These are phyloP conservation scores for Melanogaster broomeanus DNA, from an alignment of 768 basidiomycete species.

Conservation along the genomic window DNA sequence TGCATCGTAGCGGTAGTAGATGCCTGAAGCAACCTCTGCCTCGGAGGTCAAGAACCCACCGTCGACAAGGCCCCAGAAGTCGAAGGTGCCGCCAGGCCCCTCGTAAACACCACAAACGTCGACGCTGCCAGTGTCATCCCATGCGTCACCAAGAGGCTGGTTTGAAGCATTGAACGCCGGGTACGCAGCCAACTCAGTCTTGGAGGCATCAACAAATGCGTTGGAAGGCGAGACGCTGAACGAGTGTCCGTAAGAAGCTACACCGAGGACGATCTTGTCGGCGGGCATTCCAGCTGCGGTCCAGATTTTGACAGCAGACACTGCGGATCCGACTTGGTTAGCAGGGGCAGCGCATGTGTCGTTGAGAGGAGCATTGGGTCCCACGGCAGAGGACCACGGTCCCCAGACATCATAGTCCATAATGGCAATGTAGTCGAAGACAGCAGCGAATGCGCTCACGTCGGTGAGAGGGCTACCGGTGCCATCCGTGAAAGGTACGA, in stretches of 20 bases:
- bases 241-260: constrained; percentile 82
- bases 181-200: constrained; percentile 44
- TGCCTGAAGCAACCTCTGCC: constrained; percentile 37
- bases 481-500: constrained; percentile 63
- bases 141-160: constrained; percentile 55
- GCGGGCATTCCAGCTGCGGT: constrained; percentile 71
- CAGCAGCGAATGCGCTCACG: constrained; percentile 71
- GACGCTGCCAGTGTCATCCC: constrained; percentile 37
- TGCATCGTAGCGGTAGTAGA: constrained; percentile 55
- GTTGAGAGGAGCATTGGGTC: constrained; percentile 80
- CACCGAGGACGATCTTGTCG: constrained; percentile 72
- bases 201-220: constrained; percentile 38
- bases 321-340: constrained; percentile 72
- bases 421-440: constrained; percentile 64
- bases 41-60: too few species aligned
- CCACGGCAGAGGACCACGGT: constrained; percentile 52
- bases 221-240: constrained; percentile 44
- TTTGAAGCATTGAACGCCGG: constrained; percentile 48
- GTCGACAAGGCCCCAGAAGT: constrained; percentile 12
- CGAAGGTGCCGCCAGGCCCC: too few species aligned
- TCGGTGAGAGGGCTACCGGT: constrained; percentile 59
- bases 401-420: constrained; percentile 73
- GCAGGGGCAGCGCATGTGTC: constrained; percentile 67
- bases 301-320: constrained; percentile 74
- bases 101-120: constrained; percentile 45